Conservation (phyloP, 305 asterid species). For the Fraxinus floribunda region DNA sequence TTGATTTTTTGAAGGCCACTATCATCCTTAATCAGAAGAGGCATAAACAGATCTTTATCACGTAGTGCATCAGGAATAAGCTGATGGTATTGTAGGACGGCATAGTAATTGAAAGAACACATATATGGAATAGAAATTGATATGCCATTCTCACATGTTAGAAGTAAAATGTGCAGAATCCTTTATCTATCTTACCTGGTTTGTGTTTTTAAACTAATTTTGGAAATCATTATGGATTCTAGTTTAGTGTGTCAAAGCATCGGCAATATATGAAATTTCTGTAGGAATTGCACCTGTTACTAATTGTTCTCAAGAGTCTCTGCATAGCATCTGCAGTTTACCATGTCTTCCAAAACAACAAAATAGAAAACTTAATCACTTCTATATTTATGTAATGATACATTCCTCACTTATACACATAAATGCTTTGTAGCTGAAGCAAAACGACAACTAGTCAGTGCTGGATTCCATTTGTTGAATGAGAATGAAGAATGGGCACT, state of each 20-base stretch:
- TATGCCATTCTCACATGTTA: neutral
- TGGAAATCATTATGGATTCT: neutral
- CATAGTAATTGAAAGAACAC: neutral
- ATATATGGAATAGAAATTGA: neutral
- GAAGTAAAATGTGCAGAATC: neutral
- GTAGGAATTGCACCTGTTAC: constrained; percentile 7
- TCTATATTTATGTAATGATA: neutral
- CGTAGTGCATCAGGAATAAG: neutral
- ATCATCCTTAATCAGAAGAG: neutral
- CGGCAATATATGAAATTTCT: neutral
- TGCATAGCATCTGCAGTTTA: constrained; percentile 13
- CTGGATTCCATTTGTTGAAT: constrained; percentile 83
- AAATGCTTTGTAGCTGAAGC: constrained; percentile 73
- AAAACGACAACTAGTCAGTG: constrained; percentile 71
- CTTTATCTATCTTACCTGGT: neutral
- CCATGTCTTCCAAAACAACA: neutral
- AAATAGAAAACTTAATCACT: neutral
- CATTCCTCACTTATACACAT: constrained; percentile 8
- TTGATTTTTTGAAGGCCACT: neutral
- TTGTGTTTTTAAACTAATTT: neutral
- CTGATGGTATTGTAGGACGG: neutral
- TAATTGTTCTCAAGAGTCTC: neutral
- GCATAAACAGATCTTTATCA: neutral
- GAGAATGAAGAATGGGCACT: constrained; percentile 91
- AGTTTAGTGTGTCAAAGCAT: neutral